Evolutionary conservation across 257 asterid genomes (phyloP).

Genomic region (Nicotiana tomentosiformis): DNA sequence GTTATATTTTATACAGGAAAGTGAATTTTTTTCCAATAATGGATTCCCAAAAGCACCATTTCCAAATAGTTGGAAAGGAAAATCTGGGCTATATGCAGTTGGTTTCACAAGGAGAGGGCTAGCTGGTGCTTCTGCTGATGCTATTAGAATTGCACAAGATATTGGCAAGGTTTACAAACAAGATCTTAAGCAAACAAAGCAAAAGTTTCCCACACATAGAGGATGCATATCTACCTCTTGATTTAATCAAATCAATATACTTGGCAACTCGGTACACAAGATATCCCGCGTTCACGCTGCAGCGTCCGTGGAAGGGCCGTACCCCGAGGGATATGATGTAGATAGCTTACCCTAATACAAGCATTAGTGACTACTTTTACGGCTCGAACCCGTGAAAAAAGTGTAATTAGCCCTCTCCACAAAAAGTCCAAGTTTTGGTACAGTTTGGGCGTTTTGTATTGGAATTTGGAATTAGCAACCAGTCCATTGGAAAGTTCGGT

Average conservation of each 20-base stretch:
- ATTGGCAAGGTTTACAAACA: conserved; percentile 11
- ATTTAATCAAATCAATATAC: background rate
- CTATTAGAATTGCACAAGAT: conserved; percentile 17
- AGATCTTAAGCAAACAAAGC: conserved; percentile 15
- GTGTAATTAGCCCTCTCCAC: background rate
- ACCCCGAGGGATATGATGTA: no score
- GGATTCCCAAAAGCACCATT: conserved; percentile 17
- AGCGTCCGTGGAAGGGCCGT: no score
- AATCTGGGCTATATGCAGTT: conserved; percentile 16
- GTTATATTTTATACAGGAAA: conserved; percentile 7
- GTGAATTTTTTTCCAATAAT: conserved; percentile 16
- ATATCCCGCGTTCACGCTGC: no score
- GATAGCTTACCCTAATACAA: no score
- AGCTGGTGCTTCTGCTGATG: conserved; percentile 21
- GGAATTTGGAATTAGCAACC: background rate
- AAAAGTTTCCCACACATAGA: background rate
- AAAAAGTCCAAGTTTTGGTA: background rate
- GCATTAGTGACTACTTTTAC: no score
- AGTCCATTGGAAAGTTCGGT: background rate
- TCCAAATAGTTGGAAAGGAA: conserved; percentile 19
- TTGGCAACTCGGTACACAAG: no score
- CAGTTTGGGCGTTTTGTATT: background rate
- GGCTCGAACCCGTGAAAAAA: no score
- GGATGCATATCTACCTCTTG: conserved; percentile 23
- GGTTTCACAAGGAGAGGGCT: conserved; percentile 20